Base-by-base conservation (phyloP, 139 green algal species). In the Tetraselmis chui region DNA sequence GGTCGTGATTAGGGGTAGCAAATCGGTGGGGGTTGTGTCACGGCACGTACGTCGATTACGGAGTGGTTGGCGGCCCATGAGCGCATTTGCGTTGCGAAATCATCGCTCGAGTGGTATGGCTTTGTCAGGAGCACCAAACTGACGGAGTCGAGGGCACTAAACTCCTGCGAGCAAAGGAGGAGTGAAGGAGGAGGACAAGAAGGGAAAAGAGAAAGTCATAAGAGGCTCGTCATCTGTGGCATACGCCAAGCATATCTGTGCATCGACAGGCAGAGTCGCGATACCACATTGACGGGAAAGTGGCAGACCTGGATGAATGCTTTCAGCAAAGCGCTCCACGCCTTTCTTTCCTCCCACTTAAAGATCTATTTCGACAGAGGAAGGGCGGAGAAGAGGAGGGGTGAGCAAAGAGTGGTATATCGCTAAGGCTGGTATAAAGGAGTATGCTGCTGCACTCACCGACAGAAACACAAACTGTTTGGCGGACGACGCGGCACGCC, bases 261-360 rank as follows among this genome's bases (percentile, higher is more conserved):
- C n/a, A n/a, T n/a, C n/a, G n/a, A n/a, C n/a, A n/a, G n/a, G n/a
- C n/a, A n/a, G n/a, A n/a, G n/a, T n/a, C n/a, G n/a, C n/a, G n/a
- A n/a, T n/a, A n/a, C n/a, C 18, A 67, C 11, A 67, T 5, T 5
- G 45, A 67, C 11, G 18, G 18, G 45, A 67, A 18, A 18, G 45
- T 5, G 45, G 45, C 18, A 18, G 5, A 67, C 45, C 45, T 67
- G 11, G 45, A 92, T 78, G 81, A 84, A 94, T 0, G 90, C 90
- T 22, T 67, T 29, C 32, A 94, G 77, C 29, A 94, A 87, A 24
- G 94, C 81, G 67, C 92, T 88, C 90, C 88, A 93, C 1, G 76
- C 90, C 84, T 94, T 94, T 0, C 90, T 80, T 26, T 81, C 28
- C 82, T 94, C 90, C 90, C 90, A 94, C 79, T 97, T 95, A 87